A percentile compares a stretch with the other conserved stretches of the same genome.
Evolutionary conservation across 805 yeast genomes (phyloP).

Genomic region (Pichia heedii): DNA sequence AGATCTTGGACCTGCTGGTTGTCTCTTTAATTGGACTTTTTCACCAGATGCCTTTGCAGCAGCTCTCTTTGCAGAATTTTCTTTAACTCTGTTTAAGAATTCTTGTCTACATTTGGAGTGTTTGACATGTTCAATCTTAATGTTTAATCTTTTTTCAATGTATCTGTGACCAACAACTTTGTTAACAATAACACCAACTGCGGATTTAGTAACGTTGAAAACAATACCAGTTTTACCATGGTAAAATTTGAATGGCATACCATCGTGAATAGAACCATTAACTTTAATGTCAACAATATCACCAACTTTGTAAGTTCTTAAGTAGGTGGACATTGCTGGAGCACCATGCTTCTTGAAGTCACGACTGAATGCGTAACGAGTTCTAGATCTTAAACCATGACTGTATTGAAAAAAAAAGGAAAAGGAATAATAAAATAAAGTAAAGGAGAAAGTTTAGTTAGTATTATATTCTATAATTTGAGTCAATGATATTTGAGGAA

Average conservation of each 20-base stretch:
- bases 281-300: constrained; percentile 99
- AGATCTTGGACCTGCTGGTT: constrained; percentile 96
- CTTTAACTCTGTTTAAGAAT: constrained; percentile 96
- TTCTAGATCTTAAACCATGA: constrained; percentile 99
- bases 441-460: too few species aligned
- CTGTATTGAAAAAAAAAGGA: constrained; percentile 26
- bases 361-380: constrained; percentile 99
- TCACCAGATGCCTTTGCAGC: constrained; percentile 95
- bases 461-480: constrained; percentile 5
- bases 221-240: constrained; percentile 99
- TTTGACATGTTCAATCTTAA: constrained; percentile 97
- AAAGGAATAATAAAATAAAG: neutral
- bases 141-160: constrained; percentile 96
- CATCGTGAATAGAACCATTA: constrained; percentile 98
- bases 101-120: constrained; percentile 99
- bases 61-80: constrained; percentile 84
- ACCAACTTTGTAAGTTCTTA: constrained; percentile 97
- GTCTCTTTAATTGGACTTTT: constrained; percentile 90
- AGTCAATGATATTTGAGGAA: too few species aligned
- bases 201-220: constrained; percentile 96
- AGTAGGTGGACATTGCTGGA: constrained; percentile 90
- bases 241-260: constrained; percentile 99
- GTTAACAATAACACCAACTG: constrained; percentile 98
- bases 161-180: constrained; percentile 99
- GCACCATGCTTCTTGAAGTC: constrained; percentile 98